Percentiles rank a stretch among this genome's conserved stretches.
Evolutionary conservation across 306 rosid genomes (phyloP).

Genomic region (Oemleria cerasiformis): DNA sequence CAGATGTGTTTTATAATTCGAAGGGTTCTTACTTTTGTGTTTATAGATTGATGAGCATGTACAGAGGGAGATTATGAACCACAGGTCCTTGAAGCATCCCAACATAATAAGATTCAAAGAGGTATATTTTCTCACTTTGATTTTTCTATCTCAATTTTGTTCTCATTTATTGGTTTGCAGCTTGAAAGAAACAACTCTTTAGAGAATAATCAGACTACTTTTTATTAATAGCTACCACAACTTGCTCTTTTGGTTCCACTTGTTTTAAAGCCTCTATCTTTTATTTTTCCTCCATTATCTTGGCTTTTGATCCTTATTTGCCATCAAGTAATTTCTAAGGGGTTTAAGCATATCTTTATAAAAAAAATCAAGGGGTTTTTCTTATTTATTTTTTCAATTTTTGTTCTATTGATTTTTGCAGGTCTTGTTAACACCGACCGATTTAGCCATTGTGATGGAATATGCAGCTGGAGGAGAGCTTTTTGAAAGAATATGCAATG

Average conservation of each 20-base stretch:
- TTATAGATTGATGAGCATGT: conserved; percentile 93
- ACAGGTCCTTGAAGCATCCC: conserved; percentile 92
- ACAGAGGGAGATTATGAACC: conserved; percentile 94
- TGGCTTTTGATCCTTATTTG: background rate
- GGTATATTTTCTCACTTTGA: conserved; percentile 40
- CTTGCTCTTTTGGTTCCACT: background rate
- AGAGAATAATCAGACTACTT: conserved; percentile 18
- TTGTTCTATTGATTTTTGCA: conserved; percentile 13
- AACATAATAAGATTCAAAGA: conserved; percentile 91
- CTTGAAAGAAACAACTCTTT: conserved; percentile 18
- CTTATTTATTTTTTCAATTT: background rate
- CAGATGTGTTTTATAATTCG: conserved; percentile 30
- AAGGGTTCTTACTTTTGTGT: background rate
- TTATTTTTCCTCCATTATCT: background rate
- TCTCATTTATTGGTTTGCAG: background rate
- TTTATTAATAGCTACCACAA: background rate
- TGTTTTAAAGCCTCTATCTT: too few relatives aligned
- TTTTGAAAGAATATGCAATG: conserved; percentile 88
- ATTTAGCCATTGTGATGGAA: conserved; percentile 95
- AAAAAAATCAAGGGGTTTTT: background rate
- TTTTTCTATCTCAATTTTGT: too few relatives aligned
- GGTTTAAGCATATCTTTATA: background rate
- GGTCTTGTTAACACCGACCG: conserved; percentile 84
- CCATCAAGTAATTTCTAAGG: background rate
- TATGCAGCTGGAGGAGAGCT: conserved; percentile 97